Base-by-base conservation (phyloP, 495 filamentous ascomycete genomes). In the Aspergillus diversus region DNA sequence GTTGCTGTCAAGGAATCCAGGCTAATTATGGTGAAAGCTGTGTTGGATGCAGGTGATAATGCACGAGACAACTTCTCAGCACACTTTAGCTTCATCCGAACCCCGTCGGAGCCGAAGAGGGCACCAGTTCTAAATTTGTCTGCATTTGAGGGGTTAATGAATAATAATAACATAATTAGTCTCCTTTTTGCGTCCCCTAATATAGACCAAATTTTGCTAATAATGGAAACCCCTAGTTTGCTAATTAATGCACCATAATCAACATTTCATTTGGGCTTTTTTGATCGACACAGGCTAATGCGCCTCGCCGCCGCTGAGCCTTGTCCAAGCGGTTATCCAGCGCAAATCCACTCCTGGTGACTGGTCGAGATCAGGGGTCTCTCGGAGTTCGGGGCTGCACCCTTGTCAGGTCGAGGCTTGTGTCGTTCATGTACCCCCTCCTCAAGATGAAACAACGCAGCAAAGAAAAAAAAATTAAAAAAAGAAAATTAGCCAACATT, bases 21-120 rank as follows among this genome's bases (percentile, higher is more conserved):
- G 34, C 59, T 61, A 61, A 61, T 55, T 61, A 61, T 61, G 55
- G 59, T 21, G 13, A 27, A 50, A 12, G 39, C 11, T 1, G 13
- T 39, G 8, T 43, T 43, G 13, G 33, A 37, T 37, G 53, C 55
- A 57, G 55, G 55, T 58, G 55, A 58, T 48, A 48, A 58, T 48
- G 55, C 46, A 33, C 12, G 35, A 57, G 1, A 17, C n/a, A n/a
- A 16, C 47, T 27, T 50, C 21, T n/a, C 9, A 50, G 5, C 47
- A 50, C 47, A 50, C 47, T 27, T 50, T 50, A 50, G 47, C 47
- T 50, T 50, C 47, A 27, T 21, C 47, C 16, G n/a, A 21, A 5
- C 16, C 21, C 16, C 5, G 6, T 17, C 5, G 47, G n/a, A 49
- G 27, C 27, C 47, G n/a, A 4, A 43, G 39, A 27, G 21, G 21